Percentiles rank a stretch among this genome's conserved stretches.
These are phyloP conservation scores for Quillaja saponaria DNA, from an alignment of 306 rosid species.

Conservation along the genomic window DNA sequence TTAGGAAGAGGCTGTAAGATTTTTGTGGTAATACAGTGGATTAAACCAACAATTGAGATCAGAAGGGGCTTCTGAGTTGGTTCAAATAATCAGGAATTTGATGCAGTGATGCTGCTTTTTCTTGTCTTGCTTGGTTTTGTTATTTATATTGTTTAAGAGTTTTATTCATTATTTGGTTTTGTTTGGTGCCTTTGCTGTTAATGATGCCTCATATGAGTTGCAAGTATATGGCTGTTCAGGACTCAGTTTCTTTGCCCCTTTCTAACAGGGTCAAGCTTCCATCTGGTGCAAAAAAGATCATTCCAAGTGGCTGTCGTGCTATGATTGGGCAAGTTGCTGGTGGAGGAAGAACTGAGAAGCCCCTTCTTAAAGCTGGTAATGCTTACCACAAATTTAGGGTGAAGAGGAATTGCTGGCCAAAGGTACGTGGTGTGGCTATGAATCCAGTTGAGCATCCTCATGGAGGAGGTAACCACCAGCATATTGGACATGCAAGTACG, in stretches of 20 bases:
- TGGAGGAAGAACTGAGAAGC: slow-evolving; percentile 87
- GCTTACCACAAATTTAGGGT: slow-evolving; percentile 81
- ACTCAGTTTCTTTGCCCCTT: not conserved
- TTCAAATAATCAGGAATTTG: too few species aligned
- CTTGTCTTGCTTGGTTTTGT: not conserved
- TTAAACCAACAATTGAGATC: too few species aligned
- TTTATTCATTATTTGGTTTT: not conserved
- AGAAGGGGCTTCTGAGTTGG: too few species aligned
- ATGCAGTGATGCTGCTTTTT: not conserved
- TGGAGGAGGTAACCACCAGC: slow-evolving; percentile 94
- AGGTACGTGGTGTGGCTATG: slow-evolving; percentile 97
- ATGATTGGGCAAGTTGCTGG: slow-evolving; percentile 91
- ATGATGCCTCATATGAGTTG: not conserved
- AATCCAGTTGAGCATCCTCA: slow-evolving; percentile 94
- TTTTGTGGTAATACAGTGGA: too few species aligned
- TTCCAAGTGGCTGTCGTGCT: slow-evolving; percentile 77
- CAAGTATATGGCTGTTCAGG: not conserved
- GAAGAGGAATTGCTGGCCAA: slow-evolving; percentile 90
- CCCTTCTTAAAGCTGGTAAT: slow-evolving; percentile 75
- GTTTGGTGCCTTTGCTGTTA: not conserved
- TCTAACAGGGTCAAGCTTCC: slow-evolving; percentile 70
- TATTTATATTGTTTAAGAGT: not conserved
- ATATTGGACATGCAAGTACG: slow-evolving; percentile 78
- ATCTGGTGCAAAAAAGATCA: slow-evolving; percentile 74
- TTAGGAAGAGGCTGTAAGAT: too few species aligned